phyloP scores from a whole-genome alignment of 345 rosid species.

The Populus pruinosa region DNA sequence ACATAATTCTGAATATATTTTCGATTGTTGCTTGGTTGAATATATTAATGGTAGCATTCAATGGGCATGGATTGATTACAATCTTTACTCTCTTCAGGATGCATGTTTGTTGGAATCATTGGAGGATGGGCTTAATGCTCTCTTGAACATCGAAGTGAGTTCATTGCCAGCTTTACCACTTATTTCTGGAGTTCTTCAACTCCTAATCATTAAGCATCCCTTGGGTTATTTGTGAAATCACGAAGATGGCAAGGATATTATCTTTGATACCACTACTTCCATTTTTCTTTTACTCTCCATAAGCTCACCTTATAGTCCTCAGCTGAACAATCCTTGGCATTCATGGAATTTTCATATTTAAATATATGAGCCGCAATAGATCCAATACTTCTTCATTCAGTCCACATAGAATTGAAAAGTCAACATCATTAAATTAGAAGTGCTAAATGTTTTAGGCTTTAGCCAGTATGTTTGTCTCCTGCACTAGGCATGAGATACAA shows the following conservation, averaged over 20 bases:
- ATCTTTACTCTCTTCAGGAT: slow-evolving; percentile 53
- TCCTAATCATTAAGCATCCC: background rate
- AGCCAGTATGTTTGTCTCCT: background rate
- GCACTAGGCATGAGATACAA: background rate
- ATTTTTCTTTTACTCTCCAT: background rate
- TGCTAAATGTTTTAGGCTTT: background rate
- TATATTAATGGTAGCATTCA: slow-evolving; percentile 1
- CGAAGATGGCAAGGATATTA: background rate
- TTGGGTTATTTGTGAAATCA: background rate
- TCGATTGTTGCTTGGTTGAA: slow-evolving; percentile 17
- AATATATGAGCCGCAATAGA: background rate
- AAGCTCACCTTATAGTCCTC: background rate
- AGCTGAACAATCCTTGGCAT: background rate
- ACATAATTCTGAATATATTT: slow-evolving; percentile 10
- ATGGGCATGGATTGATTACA: slow-evolving; percentile 13
- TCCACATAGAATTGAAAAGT: background rate
- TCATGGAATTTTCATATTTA: background rate
- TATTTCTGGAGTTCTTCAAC: slow-evolving; percentile 5
- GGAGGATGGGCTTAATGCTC: slow-evolving; percentile 93
- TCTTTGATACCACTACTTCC: background rate
- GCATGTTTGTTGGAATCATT: slow-evolving; percentile 55
- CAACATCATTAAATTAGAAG: background rate
- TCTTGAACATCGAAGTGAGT: slow-evolving; percentile 91
- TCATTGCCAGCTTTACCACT: slow-evolving; percentile 8
- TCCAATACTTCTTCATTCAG: background rate